Conservation (phyloP, 352 stramenopile genomes). For the Phytophthora sojae region DNA sequence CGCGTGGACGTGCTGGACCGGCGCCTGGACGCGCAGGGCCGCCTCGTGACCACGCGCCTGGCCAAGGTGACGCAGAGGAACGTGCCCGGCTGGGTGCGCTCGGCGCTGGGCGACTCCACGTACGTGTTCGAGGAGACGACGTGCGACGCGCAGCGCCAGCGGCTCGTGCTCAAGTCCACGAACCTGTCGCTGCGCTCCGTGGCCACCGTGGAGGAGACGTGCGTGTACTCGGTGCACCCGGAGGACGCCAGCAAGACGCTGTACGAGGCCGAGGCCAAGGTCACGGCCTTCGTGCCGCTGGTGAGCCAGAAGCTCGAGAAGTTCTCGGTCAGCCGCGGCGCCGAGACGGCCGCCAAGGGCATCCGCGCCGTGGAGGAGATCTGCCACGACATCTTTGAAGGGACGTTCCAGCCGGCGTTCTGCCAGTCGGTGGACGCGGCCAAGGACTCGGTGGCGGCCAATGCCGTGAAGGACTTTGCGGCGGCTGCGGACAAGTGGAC, state of each 20-base stretch:
- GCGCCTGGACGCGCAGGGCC: conserved; percentile 66
- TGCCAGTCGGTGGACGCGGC: conserved; percentile 50
- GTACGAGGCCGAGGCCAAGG: conserved; percentile 79
- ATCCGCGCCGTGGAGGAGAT: conserved; percentile 83
- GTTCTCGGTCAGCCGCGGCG: conserved; percentile 76
- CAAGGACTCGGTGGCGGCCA: conserved; percentile 13
- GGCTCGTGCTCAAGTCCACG: conserved; percentile 80
- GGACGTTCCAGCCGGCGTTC: conserved; percentile 72
- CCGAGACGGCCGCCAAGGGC: conserved; percentile 81
- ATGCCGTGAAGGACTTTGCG: conserved; percentile 8
- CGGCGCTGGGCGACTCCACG: conserved; percentile 64
- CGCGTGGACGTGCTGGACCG: conserved; percentile 86
- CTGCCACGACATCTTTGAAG: conserved; percentile 89
- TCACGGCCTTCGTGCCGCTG: conserved; percentile 86
- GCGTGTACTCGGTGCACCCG: conserved; percentile 79
- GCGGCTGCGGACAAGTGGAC: conserved; percentile 5
- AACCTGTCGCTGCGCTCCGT: conserved; percentile 84
- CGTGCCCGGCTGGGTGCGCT: conserved; percentile 77
- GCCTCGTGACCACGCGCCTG: conserved; percentile 71
- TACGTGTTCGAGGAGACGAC: conserved; percentile 88
- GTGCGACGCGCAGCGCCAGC: conserved; percentile 71
- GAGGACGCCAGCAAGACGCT: conserved; percentile 61
- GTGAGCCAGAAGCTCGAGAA: conserved; percentile 84
- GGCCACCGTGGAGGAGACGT: conserved; percentile 84
- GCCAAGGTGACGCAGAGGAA: conserved; percentile 84